phyloP scores from a whole-genome alignment of 371 early-diverging fungal genomes.

The Zychaea mexicana region DNA sequence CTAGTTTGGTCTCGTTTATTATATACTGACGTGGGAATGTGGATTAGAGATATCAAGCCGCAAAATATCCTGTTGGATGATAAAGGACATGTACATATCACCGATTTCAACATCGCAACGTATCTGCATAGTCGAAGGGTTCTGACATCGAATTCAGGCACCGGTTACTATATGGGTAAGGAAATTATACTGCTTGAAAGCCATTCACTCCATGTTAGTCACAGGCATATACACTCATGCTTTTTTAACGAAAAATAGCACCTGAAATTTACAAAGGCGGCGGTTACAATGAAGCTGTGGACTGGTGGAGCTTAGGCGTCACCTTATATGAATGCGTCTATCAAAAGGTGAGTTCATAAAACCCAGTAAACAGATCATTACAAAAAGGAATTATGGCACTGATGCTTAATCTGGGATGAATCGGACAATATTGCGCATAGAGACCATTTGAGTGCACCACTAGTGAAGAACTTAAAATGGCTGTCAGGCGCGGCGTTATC shows the following conservation, averaged over 20 bases:
- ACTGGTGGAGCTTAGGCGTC: conserved; percentile 96
- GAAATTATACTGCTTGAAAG: not conserved
- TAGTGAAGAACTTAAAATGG: conserved; percentile 54
- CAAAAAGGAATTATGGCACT: not conserved
- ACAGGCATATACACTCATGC: not conserved
- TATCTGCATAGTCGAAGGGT: conserved; percentile 55
- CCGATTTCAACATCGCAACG: conserved; percentile 86
- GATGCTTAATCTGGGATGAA: no score
- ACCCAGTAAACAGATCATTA: not conserved
- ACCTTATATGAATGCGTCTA: conserved; percentile 75
- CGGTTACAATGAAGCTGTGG: conserved; percentile 76
- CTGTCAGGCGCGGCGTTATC: conserved; percentile 55
- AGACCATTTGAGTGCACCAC: conserved; percentile 64
- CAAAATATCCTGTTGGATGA: conserved; percentile 86
- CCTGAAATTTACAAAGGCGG: conserved; percentile 78
- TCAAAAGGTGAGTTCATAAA: conserved; percentile 37
- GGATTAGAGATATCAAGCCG: conserved; percentile 75
- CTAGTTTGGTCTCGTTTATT: not conserved
- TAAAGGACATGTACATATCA: conserved; percentile 74
- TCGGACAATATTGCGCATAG: no score
- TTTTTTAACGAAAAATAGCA: conserved; percentile 46
- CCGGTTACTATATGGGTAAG: conserved; percentile 78
- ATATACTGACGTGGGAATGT: no score
- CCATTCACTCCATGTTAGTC: not conserved
- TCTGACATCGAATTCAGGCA: conserved; percentile 78